Evolutionary conservation across 768 basidiomycete species (phyloP).

Genomic region (Trametopsis cervina): DNA sequence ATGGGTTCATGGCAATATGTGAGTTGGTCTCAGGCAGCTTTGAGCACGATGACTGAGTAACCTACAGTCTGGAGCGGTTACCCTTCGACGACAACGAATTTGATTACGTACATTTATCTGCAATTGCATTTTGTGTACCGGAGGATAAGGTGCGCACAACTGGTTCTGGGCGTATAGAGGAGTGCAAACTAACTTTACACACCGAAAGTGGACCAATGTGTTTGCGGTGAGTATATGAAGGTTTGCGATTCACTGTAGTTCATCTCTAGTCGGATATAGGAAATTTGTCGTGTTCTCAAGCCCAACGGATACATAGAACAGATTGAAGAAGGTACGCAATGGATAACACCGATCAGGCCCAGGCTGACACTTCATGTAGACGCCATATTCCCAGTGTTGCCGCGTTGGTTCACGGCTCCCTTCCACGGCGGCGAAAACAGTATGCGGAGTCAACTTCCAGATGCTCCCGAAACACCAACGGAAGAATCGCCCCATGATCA

Average conservation of each 20-base stretch:
- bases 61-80: conserved; percentile 24
- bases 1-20: conserved; percentile 81
- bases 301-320: conserved; percentile 68
- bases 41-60: neutral
- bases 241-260: no score
- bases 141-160: conserved; percentile 55
- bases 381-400: conserved; percentile 63
- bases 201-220: conserved; percentile 52
- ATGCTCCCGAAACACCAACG: no score
- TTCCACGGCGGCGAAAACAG: conserved; percentile 37
- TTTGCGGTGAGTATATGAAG: conserved; percentile 54
- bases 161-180: conserved; percentile 1
- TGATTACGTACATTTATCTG: conserved; percentile 61
- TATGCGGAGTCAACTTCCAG: no score
- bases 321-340: conserved; percentile 59
- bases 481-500: conserved; percentile 49
- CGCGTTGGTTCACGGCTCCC: conserved; percentile 71
- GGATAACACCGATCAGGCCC: neutral
- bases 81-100: conserved; percentile 82
- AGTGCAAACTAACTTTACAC: neutral
- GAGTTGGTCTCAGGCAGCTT: conserved; percentile 21
- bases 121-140: conserved; percentile 41
- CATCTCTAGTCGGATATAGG: neutral
- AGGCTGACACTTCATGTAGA: conserved; percentile 32
- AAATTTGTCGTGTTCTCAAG: conserved; percentile 7